Evolutionary conservation across 495 filamentous ascomycete species (phyloP), one percentile per base, ranked within the genome.

Genomic region (Talaromyces stipitatus): DNA sequence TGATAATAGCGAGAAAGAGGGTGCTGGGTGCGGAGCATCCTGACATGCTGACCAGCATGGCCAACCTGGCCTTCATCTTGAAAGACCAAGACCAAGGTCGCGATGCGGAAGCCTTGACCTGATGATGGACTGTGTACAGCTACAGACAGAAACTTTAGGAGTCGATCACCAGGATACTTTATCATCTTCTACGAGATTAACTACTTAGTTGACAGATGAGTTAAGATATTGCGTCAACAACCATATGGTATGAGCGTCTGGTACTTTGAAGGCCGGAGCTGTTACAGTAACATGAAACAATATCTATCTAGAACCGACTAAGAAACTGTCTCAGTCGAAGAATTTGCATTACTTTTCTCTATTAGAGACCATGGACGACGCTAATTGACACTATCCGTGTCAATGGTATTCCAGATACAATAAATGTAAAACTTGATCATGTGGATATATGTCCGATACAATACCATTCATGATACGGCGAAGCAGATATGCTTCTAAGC

Each of bases 121-220:
- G 1, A 59, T 62, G 56, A 33, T 38, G 53, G n/a, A 59, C 12
- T 59, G 41, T 26, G 28, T 60, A 22, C 23, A 36, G 43, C 23
- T 60, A 54, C 50, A 32, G 60, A 46, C 38, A 54, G 58, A 29
- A 51, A 46, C 62, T 27, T 43, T 75, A 1, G 76, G 76, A 3
- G 46, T 32, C 4, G 60, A 73, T 7, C 71, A 81, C 62, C 66
- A 65, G 8, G 4, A 61, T 26, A 77, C 72, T 6, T 57, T 80
- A 41, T 61, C 32, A 0, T 68, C 62, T 41, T 72, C 74, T 46
- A 22, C 12, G 16, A 20, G 4, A 50, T 50, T 50, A 22, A 27
- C n/a, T n/a, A n/a, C n/a, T 50, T 27, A 7, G 16, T 50, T 50
- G 22, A 16, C 18, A 50, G 4, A 5, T 3, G 10, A 50, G 4